Conservation (phyloP, 441 rosid genomes). For the Populus hybrid region DNA sequence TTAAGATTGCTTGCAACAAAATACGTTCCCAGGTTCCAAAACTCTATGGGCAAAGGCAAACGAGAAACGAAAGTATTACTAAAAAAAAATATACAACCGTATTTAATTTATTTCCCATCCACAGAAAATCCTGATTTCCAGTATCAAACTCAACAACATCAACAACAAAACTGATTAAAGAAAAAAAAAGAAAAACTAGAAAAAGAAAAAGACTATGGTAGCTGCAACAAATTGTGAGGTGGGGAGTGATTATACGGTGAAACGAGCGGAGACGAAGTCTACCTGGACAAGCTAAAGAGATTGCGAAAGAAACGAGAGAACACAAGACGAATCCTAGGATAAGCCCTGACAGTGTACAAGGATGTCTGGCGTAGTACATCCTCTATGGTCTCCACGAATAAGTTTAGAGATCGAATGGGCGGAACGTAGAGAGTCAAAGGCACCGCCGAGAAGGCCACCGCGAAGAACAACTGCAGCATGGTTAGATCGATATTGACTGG, state of each 20-base stretch:
- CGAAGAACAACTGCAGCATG: constrained; percentile 61
- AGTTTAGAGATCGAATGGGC: constrained; percentile 58
- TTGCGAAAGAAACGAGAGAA: constrained; percentile 39
- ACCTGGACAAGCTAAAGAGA: constrained; percentile 32
- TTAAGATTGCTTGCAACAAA: background rate
- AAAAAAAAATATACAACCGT: background rate
- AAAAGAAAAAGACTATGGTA: background rate
- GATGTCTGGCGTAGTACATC: constrained; percentile 41
- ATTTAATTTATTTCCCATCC: background rate
- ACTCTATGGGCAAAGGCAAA: background rate
- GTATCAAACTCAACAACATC: background rate
- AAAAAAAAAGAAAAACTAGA: no score
- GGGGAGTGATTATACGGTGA: no score
- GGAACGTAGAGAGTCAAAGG: constrained; percentile 71
- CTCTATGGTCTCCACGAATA: constrained; percentile 53
- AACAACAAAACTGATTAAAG: background rate
- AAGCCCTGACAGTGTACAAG: constrained; percentile 32
- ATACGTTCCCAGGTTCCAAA: background rate
- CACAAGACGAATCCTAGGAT: constrained; percentile 52
- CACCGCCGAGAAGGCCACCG: constrained; percentile 75
- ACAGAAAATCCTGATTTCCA: background rate
- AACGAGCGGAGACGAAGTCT: background rate
- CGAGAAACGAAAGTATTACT: background rate
- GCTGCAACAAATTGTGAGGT: no score
- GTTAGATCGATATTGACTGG: background rate